A percentile compares a stretch with the other conserved stretches of the same genome.
Conservation (phyloP, 257 asterid species). For the Gynochthodes officinalis region DNA sequence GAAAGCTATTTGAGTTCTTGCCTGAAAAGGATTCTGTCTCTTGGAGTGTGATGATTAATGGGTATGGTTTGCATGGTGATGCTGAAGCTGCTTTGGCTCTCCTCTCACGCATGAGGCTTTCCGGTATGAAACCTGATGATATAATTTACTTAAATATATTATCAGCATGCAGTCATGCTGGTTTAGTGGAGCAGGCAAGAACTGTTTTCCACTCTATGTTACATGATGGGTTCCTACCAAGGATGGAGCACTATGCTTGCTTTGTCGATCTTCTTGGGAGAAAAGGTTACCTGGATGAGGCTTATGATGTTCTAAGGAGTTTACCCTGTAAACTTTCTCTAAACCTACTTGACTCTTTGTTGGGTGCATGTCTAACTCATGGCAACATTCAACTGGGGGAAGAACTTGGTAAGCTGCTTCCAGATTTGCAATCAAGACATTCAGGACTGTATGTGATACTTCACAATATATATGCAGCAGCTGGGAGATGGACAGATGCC, state of each 20-base stretch:
- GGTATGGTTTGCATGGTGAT: constrained; percentile 56
- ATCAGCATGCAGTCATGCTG: constrained; percentile 56
- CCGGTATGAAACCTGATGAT: constrained; percentile 40
- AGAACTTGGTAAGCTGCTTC: constrained; percentile 42
- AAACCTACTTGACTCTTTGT: constrained; percentile 33
- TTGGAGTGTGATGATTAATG: constrained; percentile 52
- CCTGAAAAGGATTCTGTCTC: constrained; percentile 46
- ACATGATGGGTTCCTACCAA: constrained; percentile 30
- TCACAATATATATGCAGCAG: constrained; percentile 50
- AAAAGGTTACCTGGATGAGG: constrained; percentile 49
- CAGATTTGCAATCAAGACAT: constrained; percentile 30
- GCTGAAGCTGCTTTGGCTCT: constrained; percentile 45
- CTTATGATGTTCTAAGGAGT: constrained; percentile 37
- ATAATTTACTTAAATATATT: constrained; percentile 39
- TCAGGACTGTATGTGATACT: constrained; percentile 41
- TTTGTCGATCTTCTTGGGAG: constrained; percentile 54
- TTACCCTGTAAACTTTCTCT: constrained; percentile 15
- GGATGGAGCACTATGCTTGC: constrained; percentile 51
- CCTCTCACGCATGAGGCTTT: constrained; percentile 43
- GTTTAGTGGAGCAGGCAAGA: constrained; percentile 43
- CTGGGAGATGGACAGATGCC: constrained; percentile 62
- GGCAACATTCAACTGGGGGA: constrained; percentile 53
- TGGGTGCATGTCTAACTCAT: constrained; percentile 59
- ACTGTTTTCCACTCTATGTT: constrained; percentile 39
- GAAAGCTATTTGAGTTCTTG: constrained; percentile 36